phyloP scores from a whole-genome alignment of 2,329 filamentous ascomycete species.

The Epichloe aotearoae region DNA sequence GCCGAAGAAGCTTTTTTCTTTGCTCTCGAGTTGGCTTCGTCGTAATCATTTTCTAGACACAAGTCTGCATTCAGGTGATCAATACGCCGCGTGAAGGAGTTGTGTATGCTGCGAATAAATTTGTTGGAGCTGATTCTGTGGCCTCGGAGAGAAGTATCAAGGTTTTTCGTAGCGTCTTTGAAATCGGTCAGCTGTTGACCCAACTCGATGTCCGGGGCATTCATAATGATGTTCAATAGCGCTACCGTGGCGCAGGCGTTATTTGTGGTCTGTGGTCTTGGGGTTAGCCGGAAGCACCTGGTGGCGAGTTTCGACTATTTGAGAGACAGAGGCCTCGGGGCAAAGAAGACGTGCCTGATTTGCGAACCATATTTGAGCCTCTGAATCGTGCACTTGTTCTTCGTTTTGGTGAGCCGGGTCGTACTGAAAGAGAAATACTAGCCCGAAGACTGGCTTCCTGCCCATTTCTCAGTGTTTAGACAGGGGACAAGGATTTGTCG shows the following conservation, averaged over 20 bases:
- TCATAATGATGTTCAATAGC: constrained; percentile 87
- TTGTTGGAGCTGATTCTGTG: constrained; percentile 60
- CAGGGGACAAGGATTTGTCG: neutral
- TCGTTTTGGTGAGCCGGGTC: constrained; percentile 40
- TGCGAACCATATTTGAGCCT: constrained; percentile 67
- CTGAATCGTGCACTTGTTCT: constrained; percentile 36
- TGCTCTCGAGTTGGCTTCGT: constrained; percentile 20
- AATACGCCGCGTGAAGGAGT: constrained; percentile 69
- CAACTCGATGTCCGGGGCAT: constrained; percentile 51
- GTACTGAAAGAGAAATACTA: constrained; percentile 82
- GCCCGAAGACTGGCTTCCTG: constrained; percentile 62
- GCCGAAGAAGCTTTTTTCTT: constrained; percentile 21
- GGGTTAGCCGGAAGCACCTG: neutral
- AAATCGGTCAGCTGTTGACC: constrained; percentile 60
- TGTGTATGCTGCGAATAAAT: constrained; percentile 72
- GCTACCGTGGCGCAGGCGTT: constrained; percentile 92
- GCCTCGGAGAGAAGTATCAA: constrained; percentile 63
- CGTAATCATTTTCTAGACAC: constrained; percentile 43
- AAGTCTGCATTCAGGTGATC: constrained; percentile 66
- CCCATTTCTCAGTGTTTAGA: neutral
- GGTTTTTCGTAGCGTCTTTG: constrained; percentile 53
- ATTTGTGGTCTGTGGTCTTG: constrained; percentile 45
- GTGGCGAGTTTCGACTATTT: neutral
- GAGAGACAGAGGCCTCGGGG: neutral
- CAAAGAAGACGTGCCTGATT: constrained; percentile 52